Evolutionary conservation across 257 asterid species (phyloP).

Genomic region (Forsythia viridissima): DNA sequence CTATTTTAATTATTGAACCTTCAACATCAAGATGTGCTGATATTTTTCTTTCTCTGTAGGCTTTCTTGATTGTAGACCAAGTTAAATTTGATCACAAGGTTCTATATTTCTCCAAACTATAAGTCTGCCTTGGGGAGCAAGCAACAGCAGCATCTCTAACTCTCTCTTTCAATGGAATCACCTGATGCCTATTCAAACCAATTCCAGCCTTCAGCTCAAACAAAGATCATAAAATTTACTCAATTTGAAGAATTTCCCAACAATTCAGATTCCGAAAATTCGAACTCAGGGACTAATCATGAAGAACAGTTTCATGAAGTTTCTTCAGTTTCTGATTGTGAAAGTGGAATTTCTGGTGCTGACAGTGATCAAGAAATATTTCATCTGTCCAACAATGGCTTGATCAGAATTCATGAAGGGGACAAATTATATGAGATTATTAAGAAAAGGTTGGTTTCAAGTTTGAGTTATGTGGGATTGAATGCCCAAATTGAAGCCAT

Average conservation of each 20-base stretch:
- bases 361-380: constrained; percentile 14
- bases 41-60: background rate
- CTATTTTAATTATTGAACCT: background rate
- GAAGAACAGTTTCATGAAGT: constrained; percentile 15
- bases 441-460: constrained; percentile 33
- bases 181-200: constrained; percentile 8
- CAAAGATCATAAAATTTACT: constrained; percentile 13
- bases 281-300: background rate
- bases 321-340: constrained; percentile 51
- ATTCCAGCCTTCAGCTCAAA: constrained; percentile 13
- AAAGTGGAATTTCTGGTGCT: constrained; percentile 41
- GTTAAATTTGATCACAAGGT: constrained; percentile 28
- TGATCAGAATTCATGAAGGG: constrained; percentile 22
- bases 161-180: constrained; percentile 15
- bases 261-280: background rate
- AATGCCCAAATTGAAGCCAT: constrained; percentile 31
- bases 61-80: constrained; percentile 32
- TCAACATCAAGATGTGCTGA: background rate
- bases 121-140: background rate
- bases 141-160: background rate
- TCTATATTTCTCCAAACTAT: background rate
- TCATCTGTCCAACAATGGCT: background rate
- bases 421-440: constrained; percentile 33
- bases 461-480: constrained; percentile 29
- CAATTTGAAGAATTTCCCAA: constrained; percentile 30